These are phyloP conservation scores for Suhomyces atakaporum DNA, from an alignment of 1,139 yeast genomes.

Conservation along the genomic window DNA sequence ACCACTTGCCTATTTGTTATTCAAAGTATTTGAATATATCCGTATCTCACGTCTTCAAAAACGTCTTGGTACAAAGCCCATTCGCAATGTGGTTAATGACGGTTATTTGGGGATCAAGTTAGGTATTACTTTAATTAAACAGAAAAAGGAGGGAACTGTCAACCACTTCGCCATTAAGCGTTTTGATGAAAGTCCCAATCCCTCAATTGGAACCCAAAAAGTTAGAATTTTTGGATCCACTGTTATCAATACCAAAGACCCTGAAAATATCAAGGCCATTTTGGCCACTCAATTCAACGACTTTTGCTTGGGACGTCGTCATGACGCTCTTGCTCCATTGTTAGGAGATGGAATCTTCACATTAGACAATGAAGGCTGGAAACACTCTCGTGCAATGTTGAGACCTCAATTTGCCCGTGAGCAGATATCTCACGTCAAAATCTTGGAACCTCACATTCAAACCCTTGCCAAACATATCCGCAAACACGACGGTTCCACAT, in stretches of 20 bases:
- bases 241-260: constrained; percentile 22
- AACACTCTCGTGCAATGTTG: constrained; percentile 57
- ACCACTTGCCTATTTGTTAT: constrained; percentile 2
- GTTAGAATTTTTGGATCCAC: constrained; percentile 18
- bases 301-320: constrained; percentile 53
- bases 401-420: constrained; percentile 62
- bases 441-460: constrained; percentile 51
- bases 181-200: constrained; percentile 7
- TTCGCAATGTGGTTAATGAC: constrained; percentile 10
- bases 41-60: constrained; percentile 1
- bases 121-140: too few relatives aligned
- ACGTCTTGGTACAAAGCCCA: constrained; percentile 15
- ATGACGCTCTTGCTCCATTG: constrained; percentile 41
- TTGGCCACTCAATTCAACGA: constrained; percentile 51
- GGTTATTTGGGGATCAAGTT: constrained; percentile 17
- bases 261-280: constrained; percentile 38
- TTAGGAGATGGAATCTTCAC: constrained; percentile 63
- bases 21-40: constrained; percentile 2
- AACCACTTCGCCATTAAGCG: constrained; percentile 13
- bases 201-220: constrained; percentile 16
- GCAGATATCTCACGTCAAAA: constrained; percentile 51
- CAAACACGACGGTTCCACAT: constrained; percentile 21
- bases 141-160: constrained; percentile 16
- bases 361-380: constrained; percentile 57
- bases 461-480: constrained; percentile 36